Evolutionary conservation across 257 asterid species (phyloP).

Genomic region (Solanum raphanifolium): DNA sequence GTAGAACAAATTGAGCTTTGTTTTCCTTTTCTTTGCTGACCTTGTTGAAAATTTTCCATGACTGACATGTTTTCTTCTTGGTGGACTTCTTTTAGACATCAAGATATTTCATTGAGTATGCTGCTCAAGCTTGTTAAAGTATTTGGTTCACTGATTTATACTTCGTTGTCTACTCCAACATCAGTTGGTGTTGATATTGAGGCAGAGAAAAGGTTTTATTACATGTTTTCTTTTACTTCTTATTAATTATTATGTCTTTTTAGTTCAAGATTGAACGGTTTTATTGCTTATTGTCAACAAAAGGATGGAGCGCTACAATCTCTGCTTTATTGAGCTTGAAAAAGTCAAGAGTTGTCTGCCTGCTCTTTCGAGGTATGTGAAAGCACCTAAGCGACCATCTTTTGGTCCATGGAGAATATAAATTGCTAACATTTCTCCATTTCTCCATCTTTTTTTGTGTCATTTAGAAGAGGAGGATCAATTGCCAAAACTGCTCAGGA

Average conservation of each 20-base stretch:
- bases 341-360: conserved; percentile 66
- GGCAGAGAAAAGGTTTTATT: conserved; percentile 80
- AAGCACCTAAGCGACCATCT: background rate
- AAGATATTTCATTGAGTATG: conserved; percentile 72
- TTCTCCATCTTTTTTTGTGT: background rate
- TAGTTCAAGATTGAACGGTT: background rate
- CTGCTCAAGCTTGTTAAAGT: conserved; percentile 81
- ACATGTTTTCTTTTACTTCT: background rate
- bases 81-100: conserved; percentile 52
- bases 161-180: conserved; percentile 74
- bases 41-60: background rate
- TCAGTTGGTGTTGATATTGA: conserved; percentile 96
- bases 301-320: conserved; percentile 93
- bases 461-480: conserved; percentile 82
- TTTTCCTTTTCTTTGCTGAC: background rate
- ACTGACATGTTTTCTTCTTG: background rate
- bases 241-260: background rate
- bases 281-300: conserved; percentile 4
- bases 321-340: conserved; percentile 89
- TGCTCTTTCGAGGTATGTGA: conserved; percentile 52
- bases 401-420: background rate
- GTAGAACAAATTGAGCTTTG: conserved; percentile 20
- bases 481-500: conserved; percentile 85
- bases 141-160: conserved; percentile 82
- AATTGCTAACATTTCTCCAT: background rate